Base-by-base conservation (phyloP, 306 rosid species). In the Pueraria montana region DNA sequence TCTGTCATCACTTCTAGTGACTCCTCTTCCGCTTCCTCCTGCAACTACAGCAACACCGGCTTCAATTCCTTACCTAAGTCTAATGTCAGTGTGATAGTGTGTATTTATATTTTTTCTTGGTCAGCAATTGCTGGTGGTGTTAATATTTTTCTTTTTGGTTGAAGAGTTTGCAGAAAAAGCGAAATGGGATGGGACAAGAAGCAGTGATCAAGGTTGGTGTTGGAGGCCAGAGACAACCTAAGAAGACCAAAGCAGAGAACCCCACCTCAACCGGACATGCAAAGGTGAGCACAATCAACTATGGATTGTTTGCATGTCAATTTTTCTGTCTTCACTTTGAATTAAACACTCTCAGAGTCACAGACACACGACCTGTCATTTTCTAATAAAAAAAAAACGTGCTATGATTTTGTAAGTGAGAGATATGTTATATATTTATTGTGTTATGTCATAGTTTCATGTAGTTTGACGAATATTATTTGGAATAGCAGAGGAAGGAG, bases 21-120 rank as follows among this genome's bases (percentile, higher is more conserved):
- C 21, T 89, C 93, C 68, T 91, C 91, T 20, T 88, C 93, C 3
- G 81, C 88, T 86, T 95, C 98, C 64, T 87, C 92, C 34, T 76
- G 82, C 84, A 94, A 88, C 45, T 26, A 80, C 21, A 40, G 21
- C 53, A 63, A n/a, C 74, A 30, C 34, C 77, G 36, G 1, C 67
- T 17, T 77, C 65, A 87, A 20, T 61, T 63, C 91, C 49, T 13
- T 78, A 36, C 65, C 88, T 18, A 84, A 86, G 12, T 20, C 92
- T 16, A 79, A 79, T 78, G 97, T 93, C 49, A 10, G 48, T 63
- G 90, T 69, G 2, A 3, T 1, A 14, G 0, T 26, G 3, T 16
- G 0, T 38, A 32, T 17, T 4, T 24, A 14, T 18, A 4, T 72
- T 6, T 12, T 13, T 18, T 21, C 52, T 12, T 59, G 3, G 2